A percentile compares a stretch with the other conserved stretches of the same genome.
Evolutionary conservation across 192 early-diverging fungal species (phyloP).

Genomic region (Coemansia sp.): DNA sequence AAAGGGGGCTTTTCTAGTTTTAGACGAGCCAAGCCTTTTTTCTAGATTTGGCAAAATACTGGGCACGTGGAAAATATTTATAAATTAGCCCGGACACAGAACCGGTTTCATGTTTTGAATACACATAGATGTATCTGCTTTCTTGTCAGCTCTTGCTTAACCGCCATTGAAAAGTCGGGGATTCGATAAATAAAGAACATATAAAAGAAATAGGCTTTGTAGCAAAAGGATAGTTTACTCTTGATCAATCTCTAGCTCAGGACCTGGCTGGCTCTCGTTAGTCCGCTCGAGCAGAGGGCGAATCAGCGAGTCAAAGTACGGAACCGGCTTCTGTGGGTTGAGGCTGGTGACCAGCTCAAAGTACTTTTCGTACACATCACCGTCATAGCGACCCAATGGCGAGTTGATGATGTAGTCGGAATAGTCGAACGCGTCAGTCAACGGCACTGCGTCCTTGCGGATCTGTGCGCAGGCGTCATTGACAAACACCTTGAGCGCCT

Average conservation of each 20-base stretch:
- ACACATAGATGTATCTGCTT: too few species aligned
- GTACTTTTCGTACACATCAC: conserved; percentile 84
- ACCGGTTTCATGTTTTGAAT: too few species aligned
- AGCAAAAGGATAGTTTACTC: not conserved
- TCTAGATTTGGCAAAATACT: not conserved
- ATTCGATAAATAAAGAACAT: not conserved
- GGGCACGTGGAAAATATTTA: not conserved
- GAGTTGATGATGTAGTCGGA: conserved; percentile 88
- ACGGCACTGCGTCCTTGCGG: conserved; percentile 78
- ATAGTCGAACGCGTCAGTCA: conserved; percentile 87
- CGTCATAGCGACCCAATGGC: conserved; percentile 82
- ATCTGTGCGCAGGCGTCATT: conserved; percentile 65
- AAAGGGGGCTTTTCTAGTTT: not conserved
- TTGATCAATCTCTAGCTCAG: conserved; percentile 70
- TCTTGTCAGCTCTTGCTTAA: too few species aligned
- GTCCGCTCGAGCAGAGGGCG: conserved; percentile 72
- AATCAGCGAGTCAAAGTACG: conserved; percentile 80
- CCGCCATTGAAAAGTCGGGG: not conserved
- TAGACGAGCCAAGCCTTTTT: not conserved
- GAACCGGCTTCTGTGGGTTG: conserved; percentile 68
- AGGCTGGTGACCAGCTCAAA: conserved; percentile 78
- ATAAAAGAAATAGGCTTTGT: not conserved
- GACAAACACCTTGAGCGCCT: conserved; percentile 66
- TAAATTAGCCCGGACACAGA: not conserved
- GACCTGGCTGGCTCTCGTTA: conserved; percentile 53